Evolutionary conservation across 352 stramenopile genomes (phyloP), one percentile per base, ranked within the genome.

Genomic region (Phytophthora tentaculata): DNA sequence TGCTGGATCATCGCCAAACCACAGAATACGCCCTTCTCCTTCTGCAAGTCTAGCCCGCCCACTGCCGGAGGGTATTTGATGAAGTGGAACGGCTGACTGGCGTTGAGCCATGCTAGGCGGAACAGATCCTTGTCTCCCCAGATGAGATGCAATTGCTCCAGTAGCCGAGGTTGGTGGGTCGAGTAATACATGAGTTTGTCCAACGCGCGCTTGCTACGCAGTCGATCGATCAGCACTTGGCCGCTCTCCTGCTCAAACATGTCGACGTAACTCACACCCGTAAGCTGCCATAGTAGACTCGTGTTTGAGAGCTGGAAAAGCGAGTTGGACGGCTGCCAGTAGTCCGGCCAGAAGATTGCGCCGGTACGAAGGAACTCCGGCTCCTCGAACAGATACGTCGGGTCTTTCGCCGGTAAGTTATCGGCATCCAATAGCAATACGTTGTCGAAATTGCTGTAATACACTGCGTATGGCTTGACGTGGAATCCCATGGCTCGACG

Each of bases 61-160:
- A 92, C 79, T 13, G 83, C 86, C 7, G 86, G 84, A 17, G 86
- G 88, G 52, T 83, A 90, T 52, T 73, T 64, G 28, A 94, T 90
- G 47, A 89, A 90, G 68, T 96, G 84, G 61, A 90, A 96, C 12
- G 87, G 81, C 69, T 89, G 82, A 52, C 76, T 91, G 16, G 76
- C 72, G 47, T 94, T 93, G 6, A 91, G 68, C 86, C 88, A 96
- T 61, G 86, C 86, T 16, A 96, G 64, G 13, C 88, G 84, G 48
- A 95, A 96, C 16, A 96, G 65, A 41, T 96, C 88, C 50, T 96
- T 96, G 78, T 96, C 88, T 45, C 88, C 88, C 86, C 86, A 96
- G 29, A 96, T 84, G 13, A 96, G 73, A 51, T 91, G 77, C 56
- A 96, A 75, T 41, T 86, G 68, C 61, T 94, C 86, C 22, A 94